phyloP scores from a whole-genome alignment of 2,329 filamentous ascomycete genomes.

The Zopfia rhizophila region DNA sequence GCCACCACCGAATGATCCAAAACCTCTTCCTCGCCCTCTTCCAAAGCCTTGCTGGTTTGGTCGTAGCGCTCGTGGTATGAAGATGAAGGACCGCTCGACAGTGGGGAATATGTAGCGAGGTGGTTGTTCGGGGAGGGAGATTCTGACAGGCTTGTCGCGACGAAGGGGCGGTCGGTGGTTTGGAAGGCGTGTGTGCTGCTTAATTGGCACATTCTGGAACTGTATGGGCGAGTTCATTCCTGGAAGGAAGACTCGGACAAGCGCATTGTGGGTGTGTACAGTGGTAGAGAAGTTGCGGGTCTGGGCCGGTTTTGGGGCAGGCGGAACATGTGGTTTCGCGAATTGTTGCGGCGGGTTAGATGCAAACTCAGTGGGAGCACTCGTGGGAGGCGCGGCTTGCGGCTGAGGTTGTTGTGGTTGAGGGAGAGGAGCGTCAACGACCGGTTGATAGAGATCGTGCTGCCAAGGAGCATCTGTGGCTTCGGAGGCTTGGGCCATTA shows the following conservation, averaged over 20 bases:
- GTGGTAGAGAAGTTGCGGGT: slow-evolving; percentile 76
- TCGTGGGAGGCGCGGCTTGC: slow-evolving; percentile 27
- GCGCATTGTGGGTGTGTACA: slow-evolving; percentile 83
- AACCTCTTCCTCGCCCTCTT: slow-evolving; percentile 75
- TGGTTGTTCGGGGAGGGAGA: slow-evolving; percentile 82
- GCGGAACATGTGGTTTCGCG: slow-evolving; percentile 31
- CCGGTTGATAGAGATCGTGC: slow-evolving; percentile 89
- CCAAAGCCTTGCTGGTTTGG: slow-evolving; percentile 87
- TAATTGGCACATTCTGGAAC: slow-evolving; percentile 81
- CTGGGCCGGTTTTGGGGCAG: slow-evolving; percentile 45
- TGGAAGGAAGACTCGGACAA: slow-evolving; percentile 83
- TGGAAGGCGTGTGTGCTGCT: slow-evolving; percentile 91
- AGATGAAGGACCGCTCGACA: slow-evolving; percentile 92
- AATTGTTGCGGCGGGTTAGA: slow-evolving; percentile 30
- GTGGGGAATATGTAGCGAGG: slow-evolving; percentile 93
- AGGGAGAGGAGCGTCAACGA: slow-evolving; percentile 53
- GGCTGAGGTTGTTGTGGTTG: slow-evolving; percentile 39
- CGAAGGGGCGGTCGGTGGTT: slow-evolving; percentile 94
- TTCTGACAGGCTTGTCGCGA: slow-evolving; percentile 94
- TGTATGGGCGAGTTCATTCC: slow-evolving; percentile 76
- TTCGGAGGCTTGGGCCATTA: slow-evolving; percentile 55
- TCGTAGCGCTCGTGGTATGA: slow-evolving; percentile 92
- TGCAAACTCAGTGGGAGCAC: slow-evolving; percentile 29
- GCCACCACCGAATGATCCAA: slow-evolving; percentile 70
- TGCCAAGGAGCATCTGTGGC: slow-evolving; percentile 82